Conservation (phyloP, 192 early-diverging fungal species). For the Obelidium mucronatum region DNA sequence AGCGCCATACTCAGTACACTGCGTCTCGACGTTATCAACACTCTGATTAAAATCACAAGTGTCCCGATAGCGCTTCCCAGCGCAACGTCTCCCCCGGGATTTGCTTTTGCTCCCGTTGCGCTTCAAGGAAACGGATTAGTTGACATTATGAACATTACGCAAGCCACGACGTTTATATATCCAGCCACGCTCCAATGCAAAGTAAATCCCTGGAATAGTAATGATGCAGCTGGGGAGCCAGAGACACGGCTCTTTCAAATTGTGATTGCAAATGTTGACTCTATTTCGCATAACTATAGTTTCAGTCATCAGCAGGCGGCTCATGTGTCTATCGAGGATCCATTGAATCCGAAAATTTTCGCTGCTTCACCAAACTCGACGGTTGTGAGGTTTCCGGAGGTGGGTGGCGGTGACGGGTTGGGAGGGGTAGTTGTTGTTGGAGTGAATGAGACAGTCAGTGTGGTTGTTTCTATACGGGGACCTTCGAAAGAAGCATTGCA, state of each 20-base stretch:
- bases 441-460: constrained; percentile 28
- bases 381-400: constrained; percentile 5
- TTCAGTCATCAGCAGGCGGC: not conserved
- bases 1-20: constrained; percentile 54
- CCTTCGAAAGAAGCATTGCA: constrained; percentile 33
- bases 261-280: not conserved
- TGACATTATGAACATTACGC: constrained; percentile 68
- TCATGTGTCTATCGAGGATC: constrained; percentile 18
- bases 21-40: constrained; percentile 41
- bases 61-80: not conserved
- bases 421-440: constrained; percentile 38
- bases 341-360: constrained; percentile 6
- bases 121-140: constrained; percentile 79
- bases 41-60: constrained; percentile 51
- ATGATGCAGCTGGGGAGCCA: not conserved
- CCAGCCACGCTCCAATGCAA: constrained; percentile 17
- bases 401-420: too few relatives aligned
- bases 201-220: constrained; percentile 26
- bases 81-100: too few relatives aligned
- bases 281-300: not conserved
- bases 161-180: constrained; percentile 34
- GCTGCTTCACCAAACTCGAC: not conserved
- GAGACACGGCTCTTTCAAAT: not conserved
- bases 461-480: constrained; percentile 38
- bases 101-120: constrained; percentile 47